Conservation (phyloP, 139 green algal genomes). For the Klebsormidium nitens region DNA sequence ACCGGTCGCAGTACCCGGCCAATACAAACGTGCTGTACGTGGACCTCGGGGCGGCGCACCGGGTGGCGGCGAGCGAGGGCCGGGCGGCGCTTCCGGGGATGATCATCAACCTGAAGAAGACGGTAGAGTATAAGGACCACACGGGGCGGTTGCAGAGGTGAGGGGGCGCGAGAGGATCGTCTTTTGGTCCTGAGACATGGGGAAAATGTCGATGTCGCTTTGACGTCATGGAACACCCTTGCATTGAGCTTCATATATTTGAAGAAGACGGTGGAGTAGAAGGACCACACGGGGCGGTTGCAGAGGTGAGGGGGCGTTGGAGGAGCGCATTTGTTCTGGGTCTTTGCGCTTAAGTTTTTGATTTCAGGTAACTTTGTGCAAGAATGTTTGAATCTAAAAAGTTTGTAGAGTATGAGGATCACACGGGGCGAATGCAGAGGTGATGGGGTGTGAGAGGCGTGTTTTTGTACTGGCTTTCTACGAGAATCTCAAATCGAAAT, state of each 20-base stretch:
- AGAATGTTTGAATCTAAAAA: slow-evolving; percentile 98
- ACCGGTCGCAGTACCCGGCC: slow-evolving; percentile 70
- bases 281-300: slow-evolving; percentile 16
- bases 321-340: not conserved
- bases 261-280: slow-evolving; percentile 68
- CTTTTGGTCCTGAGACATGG: not conserved
- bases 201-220: no score
- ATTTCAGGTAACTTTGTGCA: no score
- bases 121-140: slow-evolving; percentile 32
- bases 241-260: slow-evolving; percentile 96
- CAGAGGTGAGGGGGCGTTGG: slow-evolving; percentile 19
- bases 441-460: no score
- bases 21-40: slow-evolving; percentile 99
- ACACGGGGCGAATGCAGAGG: slow-evolving; percentile 21
- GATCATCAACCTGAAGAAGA: slow-evolving; percentile 97
- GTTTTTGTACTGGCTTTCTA: no score
- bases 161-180: not conserved
- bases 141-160: slow-evolving; percentile 24
- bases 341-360: no score
- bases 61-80: slow-evolving; percentile 43
- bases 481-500: no score
- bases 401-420: slow-evolving; percentile 39
- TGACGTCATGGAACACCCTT: no score
- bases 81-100: slow-evolving; percentile 79
- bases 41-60: slow-evolving; percentile 47